phyloP scores from a whole-genome alignment of 345 rosid genomes.

The Rhodomyrtus tomentosa region DNA sequence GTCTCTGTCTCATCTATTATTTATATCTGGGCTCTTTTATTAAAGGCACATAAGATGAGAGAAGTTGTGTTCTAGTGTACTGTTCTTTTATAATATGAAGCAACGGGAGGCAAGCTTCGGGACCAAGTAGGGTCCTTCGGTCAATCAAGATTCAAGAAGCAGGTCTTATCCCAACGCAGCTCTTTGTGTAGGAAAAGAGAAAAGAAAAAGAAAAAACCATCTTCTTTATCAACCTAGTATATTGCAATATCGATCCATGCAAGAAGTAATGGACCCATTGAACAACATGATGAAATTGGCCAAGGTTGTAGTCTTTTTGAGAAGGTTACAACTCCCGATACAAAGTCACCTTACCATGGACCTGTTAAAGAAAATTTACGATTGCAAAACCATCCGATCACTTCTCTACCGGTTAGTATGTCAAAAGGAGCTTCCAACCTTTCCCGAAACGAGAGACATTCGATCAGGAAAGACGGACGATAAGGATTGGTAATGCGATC shows the following conservation, averaged over 20 bases:
- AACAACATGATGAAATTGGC: background rate
- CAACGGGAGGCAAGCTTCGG: background rate
- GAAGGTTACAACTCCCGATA: background rate
- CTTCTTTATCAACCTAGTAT: background rate
- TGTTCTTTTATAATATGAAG: background rate
- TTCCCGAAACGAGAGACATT: background rate
- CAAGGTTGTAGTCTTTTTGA: background rate
- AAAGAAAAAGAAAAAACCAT: background rate
- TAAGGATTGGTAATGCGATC: background rate
- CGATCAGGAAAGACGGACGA: background rate
- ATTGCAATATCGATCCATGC: background rate
- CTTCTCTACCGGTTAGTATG: background rate
- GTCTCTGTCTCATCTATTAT: constrained; percentile 27
- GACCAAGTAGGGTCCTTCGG: background rate
- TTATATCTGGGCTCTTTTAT: background rate
- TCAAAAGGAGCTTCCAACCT: background rate
- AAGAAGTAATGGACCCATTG: background rate
- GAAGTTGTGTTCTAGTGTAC: background rate
- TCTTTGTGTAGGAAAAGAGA: background rate
- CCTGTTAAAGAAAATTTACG: background rate
- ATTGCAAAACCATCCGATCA: background rate
- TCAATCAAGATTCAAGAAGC: background rate
- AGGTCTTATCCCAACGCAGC: background rate
- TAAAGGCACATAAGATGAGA: background rate
- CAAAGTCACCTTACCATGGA: background rate